phyloP scores from a whole-genome alignment of 2,329 filamentous ascomycete species.

The Septoria petroselini region DNA sequence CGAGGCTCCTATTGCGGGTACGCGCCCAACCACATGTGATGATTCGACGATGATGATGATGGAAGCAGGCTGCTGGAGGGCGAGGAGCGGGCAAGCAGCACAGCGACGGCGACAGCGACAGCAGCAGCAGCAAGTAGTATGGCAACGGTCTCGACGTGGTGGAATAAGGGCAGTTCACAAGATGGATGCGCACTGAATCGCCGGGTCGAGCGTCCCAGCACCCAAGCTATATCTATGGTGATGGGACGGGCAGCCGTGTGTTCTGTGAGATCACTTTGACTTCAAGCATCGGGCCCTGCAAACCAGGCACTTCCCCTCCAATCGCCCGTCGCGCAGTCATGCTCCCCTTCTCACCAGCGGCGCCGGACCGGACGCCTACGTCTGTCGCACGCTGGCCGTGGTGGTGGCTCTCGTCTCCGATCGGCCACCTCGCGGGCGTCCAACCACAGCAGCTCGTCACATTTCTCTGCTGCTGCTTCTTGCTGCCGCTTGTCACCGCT shows the following conservation, averaged over 20 bases:
- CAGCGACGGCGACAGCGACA: too few species aligned
- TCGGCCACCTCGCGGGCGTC: too few species aligned
- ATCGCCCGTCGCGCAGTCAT: constrained; percentile 1
- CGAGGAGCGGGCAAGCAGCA: too few species aligned
- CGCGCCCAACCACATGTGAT: not conserved
- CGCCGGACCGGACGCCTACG: not conserved
- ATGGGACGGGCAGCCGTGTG: not conserved
- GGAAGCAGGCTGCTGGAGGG: too few species aligned
- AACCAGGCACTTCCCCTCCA: constrained; percentile 3
- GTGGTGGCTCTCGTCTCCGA: not conserved
- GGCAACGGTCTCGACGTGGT: too few species aligned
- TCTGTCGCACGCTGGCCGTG: not conserved
- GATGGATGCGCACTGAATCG: too few species aligned
- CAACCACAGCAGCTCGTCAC: too few species aligned
- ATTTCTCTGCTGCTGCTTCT: too few species aligned
- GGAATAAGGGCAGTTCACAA: too few species aligned
- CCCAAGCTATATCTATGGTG: constrained; percentile 11
- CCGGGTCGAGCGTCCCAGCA: too few species aligned
- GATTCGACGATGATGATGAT: not conserved
- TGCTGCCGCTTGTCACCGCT: too few species aligned
- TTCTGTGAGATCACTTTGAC: constrained; percentile 14
- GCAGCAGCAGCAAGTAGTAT: too few species aligned
- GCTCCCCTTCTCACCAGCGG: constrained; percentile 6
- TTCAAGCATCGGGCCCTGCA: constrained; percentile 8
- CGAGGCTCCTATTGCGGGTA: not conserved